phyloP scores from a whole-genome alignment of 2,329 filamentous ascomycete species.

The Thermoascus crustaceus region DNA sequence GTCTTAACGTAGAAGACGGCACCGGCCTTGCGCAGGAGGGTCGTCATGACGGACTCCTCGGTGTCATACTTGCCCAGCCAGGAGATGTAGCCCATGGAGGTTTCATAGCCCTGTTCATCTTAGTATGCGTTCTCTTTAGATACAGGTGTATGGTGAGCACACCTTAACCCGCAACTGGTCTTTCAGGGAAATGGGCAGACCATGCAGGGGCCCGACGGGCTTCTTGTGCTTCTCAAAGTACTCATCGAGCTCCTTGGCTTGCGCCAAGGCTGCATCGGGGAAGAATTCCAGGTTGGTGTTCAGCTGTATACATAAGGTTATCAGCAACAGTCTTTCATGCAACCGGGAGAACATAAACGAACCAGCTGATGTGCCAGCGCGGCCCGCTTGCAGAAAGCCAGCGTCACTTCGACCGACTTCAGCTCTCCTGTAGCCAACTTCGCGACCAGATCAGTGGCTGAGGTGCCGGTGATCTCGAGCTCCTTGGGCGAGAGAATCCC shows the following conservation, averaged over 20 bases:
- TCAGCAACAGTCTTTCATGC: too few species aligned
- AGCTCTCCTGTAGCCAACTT: slow-evolving; percentile 12
- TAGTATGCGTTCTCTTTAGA: slow-evolving; percentile 14
- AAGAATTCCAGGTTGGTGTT: slow-evolving; percentile 28
- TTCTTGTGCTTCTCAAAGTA: slow-evolving; percentile 40
- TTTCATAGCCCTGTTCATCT: slow-evolving; percentile 20
- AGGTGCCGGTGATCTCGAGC: slow-evolving; percentile 11
- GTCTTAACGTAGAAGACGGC: slow-evolving; percentile 53
- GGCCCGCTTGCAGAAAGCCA: slow-evolving; percentile 17
- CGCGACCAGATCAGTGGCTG: slow-evolving; percentile 11
- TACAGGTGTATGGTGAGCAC: neutral
- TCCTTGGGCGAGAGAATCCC: slow-evolving; percentile 12
- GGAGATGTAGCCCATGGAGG: slow-evolving; percentile 23
- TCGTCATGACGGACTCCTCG: slow-evolving; percentile 14
- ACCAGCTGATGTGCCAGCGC: slow-evolving; percentile 16
- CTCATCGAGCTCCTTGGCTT: slow-evolving; percentile 43
- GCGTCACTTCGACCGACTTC: slow-evolving; percentile 13
- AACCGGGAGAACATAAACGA: neutral
- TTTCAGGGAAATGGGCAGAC: slow-evolving; percentile 52
- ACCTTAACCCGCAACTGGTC: slow-evolving; percentile 49
- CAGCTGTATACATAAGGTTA: too few species aligned
- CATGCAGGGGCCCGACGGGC: slow-evolving; percentile 57
- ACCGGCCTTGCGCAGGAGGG: slow-evolving; percentile 40
- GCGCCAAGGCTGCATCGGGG: slow-evolving; percentile 44
- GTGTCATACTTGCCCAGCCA: slow-evolving; percentile 4